These are phyloP conservation scores for Elaeis oleifera DNA, from an alignment of 202 grass and related monocot genomes.

Conservation along the genomic window DNA sequence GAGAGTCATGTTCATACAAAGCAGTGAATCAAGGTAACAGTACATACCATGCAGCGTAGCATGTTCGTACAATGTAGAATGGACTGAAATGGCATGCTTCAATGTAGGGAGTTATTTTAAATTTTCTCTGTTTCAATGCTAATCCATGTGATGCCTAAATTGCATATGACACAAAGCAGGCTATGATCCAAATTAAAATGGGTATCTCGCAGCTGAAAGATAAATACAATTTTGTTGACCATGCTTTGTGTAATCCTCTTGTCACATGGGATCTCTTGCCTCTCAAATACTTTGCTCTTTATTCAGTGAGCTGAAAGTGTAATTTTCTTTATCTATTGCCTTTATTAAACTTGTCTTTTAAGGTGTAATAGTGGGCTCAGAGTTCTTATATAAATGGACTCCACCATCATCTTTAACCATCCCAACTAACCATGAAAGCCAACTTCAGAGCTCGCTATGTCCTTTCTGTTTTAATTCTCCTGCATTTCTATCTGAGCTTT, in stretches of 20 bases:
- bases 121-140: background rate
- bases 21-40: too few relatives aligned
- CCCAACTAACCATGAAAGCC: conserved; percentile 24
- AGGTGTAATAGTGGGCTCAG: background rate
- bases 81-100: too few relatives aligned
- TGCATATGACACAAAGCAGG: background rate
- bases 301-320: too few relatives aligned
- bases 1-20: too few relatives aligned
- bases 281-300: too few relatives aligned
- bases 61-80: too few relatives aligned
- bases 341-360: too few relatives aligned
- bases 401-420: background rate
- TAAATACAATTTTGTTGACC: conserved; percentile 4
- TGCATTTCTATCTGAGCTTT: conserved; percentile 21
- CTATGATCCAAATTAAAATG: too few relatives aligned
- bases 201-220: background rate
- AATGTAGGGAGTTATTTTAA: too few relatives aligned
- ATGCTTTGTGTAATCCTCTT: background rate
- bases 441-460: background rate
- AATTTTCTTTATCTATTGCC: too few relatives aligned
- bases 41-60: too few relatives aligned
- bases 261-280: background rate
- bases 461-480: conserved; percentile 26
- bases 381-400: conserved; percentile 13
- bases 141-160: conserved; percentile 15